A percentile compares a stretch with the other conserved stretches of the same genome.
These are phyloP conservation scores for Aspergillus neoniger DNA, from an alignment of 2,329 filamentous ascomycete species.

Conservation along the genomic window DNA sequence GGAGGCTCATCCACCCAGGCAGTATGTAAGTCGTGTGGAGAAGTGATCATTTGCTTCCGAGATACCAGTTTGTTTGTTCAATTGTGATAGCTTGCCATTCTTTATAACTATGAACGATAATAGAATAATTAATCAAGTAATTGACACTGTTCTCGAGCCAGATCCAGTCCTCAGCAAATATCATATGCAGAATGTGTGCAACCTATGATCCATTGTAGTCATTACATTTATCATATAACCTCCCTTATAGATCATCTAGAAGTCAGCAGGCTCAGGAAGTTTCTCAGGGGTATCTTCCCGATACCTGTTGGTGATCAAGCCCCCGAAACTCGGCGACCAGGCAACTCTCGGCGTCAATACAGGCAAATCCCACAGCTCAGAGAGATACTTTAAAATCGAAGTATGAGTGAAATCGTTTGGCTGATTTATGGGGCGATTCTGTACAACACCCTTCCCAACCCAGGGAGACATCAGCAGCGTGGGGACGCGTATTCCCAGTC, in stretches of 20 bases:
- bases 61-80: neutral
- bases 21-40: neutral
- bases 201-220: neutral
- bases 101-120: neutral
- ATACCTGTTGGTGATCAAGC: slow-evolving; percentile 27
- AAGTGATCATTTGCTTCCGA: neutral
- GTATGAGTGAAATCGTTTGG: slow-evolving; percentile 49
- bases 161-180: no score
- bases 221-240: neutral
- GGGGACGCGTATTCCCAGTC: slow-evolving; percentile 48
- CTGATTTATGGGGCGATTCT: slow-evolving; percentile 41
- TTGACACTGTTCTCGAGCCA: no score
- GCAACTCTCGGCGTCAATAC: slow-evolving; percentile 42
- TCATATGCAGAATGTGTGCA: neutral
- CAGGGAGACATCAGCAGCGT: slow-evolving; percentile 49
- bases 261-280: slow-evolving; percentile 28
- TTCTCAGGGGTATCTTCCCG: slow-evolving; percentile 30
- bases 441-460: slow-evolving; percentile 46
- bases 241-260: slow-evolving; percentile 14
- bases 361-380: slow-evolving; percentile 47
- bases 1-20: no score
- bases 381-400: slow-evolving; percentile 46
- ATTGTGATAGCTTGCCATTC: neutral
- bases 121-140: neutral
- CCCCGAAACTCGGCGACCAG: slow-evolving; percentile 42